Evolutionary conservation across 345 rosid species (phyloP).

Genomic region (Lumnitzera racemosa): DNA sequence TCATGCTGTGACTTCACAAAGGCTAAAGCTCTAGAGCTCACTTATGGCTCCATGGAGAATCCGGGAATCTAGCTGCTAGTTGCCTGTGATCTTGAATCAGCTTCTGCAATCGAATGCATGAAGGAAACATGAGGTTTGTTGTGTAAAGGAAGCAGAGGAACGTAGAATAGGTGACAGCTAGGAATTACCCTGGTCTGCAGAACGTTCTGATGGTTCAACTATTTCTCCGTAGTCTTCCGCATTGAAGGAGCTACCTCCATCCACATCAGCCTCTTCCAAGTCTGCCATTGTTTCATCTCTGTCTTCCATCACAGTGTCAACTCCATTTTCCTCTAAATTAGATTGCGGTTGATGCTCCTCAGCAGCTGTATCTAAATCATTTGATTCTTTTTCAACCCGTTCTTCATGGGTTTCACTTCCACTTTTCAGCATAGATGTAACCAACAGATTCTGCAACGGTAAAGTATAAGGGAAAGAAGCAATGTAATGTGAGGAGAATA

Average conservation of each 20-base stretch:
- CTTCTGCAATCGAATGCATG: background rate
- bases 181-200: slow-evolving; percentile 31
- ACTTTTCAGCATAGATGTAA: slow-evolving; percentile 54
- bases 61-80: background rate
- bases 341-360: slow-evolving; percentile 23
- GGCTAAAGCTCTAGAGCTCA: background rate
- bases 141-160: background rate
- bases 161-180: background rate
- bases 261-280: slow-evolving; percentile 61
- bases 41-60: background rate
- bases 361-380: slow-evolving; percentile 19
- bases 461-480: background rate
- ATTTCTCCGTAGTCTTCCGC: slow-evolving; percentile 57
- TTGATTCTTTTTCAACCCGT: slow-evolving; percentile 19
- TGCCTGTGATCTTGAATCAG: background rate
- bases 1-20: no score
- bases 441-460: slow-evolving; percentile 59
- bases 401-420: slow-evolving; percentile 42
- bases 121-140: no score
- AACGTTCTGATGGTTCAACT: slow-evolving; percentile 44
- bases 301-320: slow-evolving; percentile 48
- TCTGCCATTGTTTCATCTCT: slow-evolving; percentile 69
- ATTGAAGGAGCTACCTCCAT: slow-evolving; percentile 42
- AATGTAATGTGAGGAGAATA: no score
- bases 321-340: slow-evolving; percentile 43